These are phyloP conservation scores for Ascocoryne sarcoides DNA, from an alignment of 2,329 filamentous ascomycete species.

Conservation along the genomic window DNA sequence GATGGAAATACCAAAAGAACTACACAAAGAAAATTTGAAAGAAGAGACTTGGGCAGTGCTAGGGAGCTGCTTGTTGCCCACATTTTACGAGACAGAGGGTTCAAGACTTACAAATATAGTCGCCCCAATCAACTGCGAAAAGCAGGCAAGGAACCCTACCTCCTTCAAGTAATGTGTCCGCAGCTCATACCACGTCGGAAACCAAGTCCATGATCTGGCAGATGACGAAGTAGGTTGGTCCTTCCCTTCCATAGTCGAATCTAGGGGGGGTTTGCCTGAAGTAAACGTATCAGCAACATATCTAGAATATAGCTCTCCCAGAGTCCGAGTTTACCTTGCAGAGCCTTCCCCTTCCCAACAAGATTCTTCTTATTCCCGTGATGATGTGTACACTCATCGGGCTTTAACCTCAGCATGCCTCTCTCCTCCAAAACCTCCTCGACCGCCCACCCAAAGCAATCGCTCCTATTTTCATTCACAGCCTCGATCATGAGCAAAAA, in stretches of 20 bases:
- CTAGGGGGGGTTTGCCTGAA: slow-evolving; percentile 8
- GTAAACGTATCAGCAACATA: slow-evolving; percentile 6
- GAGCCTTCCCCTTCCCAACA: slow-evolving; percentile 26
- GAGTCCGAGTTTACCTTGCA: slow-evolving; percentile 7
- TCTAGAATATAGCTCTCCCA: too few species aligned
- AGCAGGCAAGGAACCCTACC: slow-evolving; percentile 53
- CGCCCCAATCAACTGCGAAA: slow-evolving; percentile 47
- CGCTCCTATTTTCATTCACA: slow-evolving; percentile 55
- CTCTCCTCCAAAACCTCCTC: slow-evolving; percentile 36
- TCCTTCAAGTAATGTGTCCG: slow-evolving; percentile 51
- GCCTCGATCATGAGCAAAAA: slow-evolving; percentile 57
- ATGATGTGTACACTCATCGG: slow-evolving; percentile 32
- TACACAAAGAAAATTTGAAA: not conserved
- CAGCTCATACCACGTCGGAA: slow-evolving; percentile 47
- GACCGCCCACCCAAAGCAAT: slow-evolving; percentile 62
- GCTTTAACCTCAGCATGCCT: slow-evolving; percentile 13
- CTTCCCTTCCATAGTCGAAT: slow-evolving; percentile 11
- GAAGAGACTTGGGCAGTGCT: not conserved
- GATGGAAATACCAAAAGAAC: too few species aligned
- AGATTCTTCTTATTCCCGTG: slow-evolving; percentile 33
- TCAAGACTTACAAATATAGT: slow-evolving; percentile 43
- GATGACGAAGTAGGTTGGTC: slow-evolving; percentile 9
- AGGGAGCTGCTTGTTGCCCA: too few species aligned
- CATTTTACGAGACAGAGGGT: slow-evolving; percentile 1
- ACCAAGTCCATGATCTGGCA: slow-evolving; percentile 46